phyloP scores from a whole-genome alignment of 768 basidiomycete species.

The Agaricus blazei region DNA sequence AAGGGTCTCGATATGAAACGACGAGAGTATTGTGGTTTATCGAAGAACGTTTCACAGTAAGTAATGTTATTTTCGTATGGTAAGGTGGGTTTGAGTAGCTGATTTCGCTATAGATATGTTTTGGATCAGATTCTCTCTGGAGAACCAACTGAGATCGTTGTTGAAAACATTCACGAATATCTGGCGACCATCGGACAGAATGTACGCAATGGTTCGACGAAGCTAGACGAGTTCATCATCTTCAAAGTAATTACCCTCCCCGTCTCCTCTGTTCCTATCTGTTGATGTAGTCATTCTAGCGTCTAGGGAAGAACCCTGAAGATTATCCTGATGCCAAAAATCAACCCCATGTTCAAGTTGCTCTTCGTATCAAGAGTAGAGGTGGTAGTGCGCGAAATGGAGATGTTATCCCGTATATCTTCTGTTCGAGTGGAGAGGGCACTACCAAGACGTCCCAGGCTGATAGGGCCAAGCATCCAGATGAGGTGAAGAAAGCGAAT shows the following conservation, averaged over 20 bases:
- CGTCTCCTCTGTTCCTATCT: background rate
- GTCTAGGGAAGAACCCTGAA: conserved; percentile 93
- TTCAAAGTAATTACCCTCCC: conserved; percentile 63
- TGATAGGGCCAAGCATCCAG: conserved; percentile 89
- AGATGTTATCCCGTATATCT: conserved; percentile 95
- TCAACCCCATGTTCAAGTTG: conserved; percentile 97
- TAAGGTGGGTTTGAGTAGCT: background rate
- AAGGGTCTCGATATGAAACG: conserved; percentile 99
- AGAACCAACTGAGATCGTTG: conserved; percentile 82
- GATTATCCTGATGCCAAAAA: conserved; percentile 95
- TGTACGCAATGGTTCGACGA: conserved; percentile 71
- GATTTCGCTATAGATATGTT: conserved; percentile 58
- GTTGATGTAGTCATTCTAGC: conserved; percentile 37
- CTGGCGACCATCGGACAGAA: conserved; percentile 70
- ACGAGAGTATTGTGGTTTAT: conserved; percentile 88
- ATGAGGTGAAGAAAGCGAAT: conserved; percentile 74
- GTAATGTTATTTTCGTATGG: conserved; percentile 23
- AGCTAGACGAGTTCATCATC: conserved; percentile 92
- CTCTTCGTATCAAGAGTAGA: conserved; percentile 80
- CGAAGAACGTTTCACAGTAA: conserved; percentile 90
- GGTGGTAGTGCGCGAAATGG: conserved; percentile 78
- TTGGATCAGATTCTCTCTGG: conserved; percentile 89
- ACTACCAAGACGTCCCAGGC: conserved; percentile 74
- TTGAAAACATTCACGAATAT: conserved; percentile 92
- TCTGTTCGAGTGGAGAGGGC: conserved; percentile 76